Conservation (phyloP, 352 stramenopile genomes). For the Plasmopara muralis region DNA sequence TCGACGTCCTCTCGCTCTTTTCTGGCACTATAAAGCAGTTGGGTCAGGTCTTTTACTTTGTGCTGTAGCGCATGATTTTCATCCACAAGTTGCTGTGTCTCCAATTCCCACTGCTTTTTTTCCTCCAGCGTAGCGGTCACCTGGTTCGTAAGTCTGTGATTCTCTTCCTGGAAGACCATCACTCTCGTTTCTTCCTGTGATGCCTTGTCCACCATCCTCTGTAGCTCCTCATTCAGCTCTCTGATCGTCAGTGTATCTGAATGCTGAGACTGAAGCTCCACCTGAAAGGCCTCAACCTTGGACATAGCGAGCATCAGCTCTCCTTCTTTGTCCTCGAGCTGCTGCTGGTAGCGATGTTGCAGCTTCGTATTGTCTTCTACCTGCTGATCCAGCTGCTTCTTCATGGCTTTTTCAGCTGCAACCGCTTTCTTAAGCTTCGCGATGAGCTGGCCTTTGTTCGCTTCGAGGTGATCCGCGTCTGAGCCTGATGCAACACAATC, state of each 20-base stretch:
- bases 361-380: conserved; percentile 41
- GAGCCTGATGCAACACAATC: conserved; percentile 10
- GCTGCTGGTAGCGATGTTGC: conserved; percentile 17
- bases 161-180: conserved; percentile 53
- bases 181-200: conserved; percentile 42
- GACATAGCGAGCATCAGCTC: conserved; percentile 40
- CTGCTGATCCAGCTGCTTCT: conserved; percentile 62
- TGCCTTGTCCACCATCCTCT: conserved; percentile 21
- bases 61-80: conserved; percentile 23
- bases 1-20: conserved; percentile 57
- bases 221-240: conserved; percentile 26
- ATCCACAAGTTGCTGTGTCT: conserved; percentile 23
- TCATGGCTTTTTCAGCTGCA: conserved; percentile 57
- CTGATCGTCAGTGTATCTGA: conserved; percentile 25
- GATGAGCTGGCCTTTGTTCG: conserved; percentile 66
- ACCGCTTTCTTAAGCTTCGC: conserved; percentile 72
- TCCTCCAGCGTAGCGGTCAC: conserved; percentile 34
- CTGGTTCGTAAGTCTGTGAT: conserved; percentile 40
- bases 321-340: conserved; percentile 42
- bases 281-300: conserved; percentile 48
- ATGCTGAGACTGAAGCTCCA: conserved; percentile 34
- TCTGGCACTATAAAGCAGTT: conserved; percentile 32
- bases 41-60: conserved; percentile 40
- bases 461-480: conserved; percentile 38
- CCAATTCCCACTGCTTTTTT: conserved; percentile 44